Evolutionary conservation across 768 basidiomycete species (phyloP), one percentile per base, ranked within the genome.

Genomic region (Multifurca ochricompacta): DNA sequence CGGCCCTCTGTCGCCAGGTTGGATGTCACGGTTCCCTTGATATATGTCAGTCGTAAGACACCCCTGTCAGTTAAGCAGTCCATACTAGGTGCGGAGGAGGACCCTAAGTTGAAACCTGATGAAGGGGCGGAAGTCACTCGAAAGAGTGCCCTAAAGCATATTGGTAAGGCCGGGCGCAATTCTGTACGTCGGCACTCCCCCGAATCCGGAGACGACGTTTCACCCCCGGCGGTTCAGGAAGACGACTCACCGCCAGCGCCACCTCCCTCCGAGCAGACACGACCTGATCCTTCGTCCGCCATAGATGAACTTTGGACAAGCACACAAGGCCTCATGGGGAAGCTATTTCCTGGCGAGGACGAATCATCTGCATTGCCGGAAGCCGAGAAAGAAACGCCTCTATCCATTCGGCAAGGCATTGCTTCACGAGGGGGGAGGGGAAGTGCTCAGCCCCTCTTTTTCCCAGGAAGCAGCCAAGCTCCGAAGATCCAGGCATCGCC

Each of bases 381-480:
- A 6, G 39, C 8, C 1, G 27, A 35, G 31, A 21, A 31, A 16
- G 30, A 43, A 21, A 43, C 28, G 3, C 44, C 56, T 10, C 14
- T 25, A 16, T 28, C 43, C 32, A 25, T 2, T 43, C 37, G 32
- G 19, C 34, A 35, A 44, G 6, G 44, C 18, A 8, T 3, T 30
- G 7, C 19, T 13, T 37, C 51, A 27, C 21, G 18, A 21, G n/a
- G 32, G 28, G 35, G 41, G 41, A 36, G 18, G 45, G 27, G 44
- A n/a, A 9, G 3, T 8, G 8, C 9, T 16, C 21, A 41, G 11
- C 48, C 58, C 10, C 58, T 61, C 13, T 61, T 61, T 43, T 39
- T 59, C 23, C 58, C 58, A 4, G 58, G 53, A 2, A 59, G 58
- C 34, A 61, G 60, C 37, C 60, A 61, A 42, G 36, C 34, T n/a